Evolutionary conservation across 2,329 filamentous ascomycete species (phyloP).

Genomic region (Aureobasidium zeae): DNA sequence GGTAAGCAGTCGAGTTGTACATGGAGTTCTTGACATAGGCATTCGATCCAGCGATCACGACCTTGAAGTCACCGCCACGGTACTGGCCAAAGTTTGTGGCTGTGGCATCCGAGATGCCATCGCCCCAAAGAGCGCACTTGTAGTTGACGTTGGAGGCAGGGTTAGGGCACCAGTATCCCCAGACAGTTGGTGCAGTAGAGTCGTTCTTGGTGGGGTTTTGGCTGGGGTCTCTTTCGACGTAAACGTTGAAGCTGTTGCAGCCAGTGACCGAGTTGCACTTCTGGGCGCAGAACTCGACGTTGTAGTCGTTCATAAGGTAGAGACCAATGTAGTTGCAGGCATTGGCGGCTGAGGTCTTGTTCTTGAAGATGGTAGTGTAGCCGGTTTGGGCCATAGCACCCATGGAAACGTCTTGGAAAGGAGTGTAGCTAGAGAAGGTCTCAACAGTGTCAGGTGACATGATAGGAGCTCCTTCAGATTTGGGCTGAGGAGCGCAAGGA

Average conservation of each 20-base stretch:
- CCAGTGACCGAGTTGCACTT: constrained; percentile 15
- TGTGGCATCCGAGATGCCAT: constrained; percentile 11
- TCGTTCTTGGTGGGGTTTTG: constrained; percentile 21
- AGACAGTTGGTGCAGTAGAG: constrained; percentile 19
- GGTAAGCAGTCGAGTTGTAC: background rate
- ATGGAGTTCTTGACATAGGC: constrained; percentile 17
- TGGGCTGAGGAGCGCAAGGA: constrained; percentile 23
- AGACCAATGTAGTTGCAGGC: constrained; percentile 18
- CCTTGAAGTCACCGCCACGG: constrained; percentile 22
- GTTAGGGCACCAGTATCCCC: constrained; percentile 18
- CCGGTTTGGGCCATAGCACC: constrained; percentile 13
- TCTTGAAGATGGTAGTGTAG: constrained; percentile 17
- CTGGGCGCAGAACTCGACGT: constrained; percentile 16
- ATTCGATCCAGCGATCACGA: constrained; percentile 22
- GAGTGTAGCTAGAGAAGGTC: constrained; percentile 22
- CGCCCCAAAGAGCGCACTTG: constrained; percentile 15
- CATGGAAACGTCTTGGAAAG: constrained; percentile 20
- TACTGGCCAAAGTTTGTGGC: constrained; percentile 24
- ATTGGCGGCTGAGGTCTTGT: constrained; percentile 2
- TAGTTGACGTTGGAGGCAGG: constrained; percentile 9
- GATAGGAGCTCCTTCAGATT: constrained; percentile 22
- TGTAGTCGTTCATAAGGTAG: constrained; percentile 15
- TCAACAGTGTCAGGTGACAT: constrained; percentile 20
- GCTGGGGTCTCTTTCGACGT: constrained; percentile 18
- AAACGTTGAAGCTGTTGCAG: constrained; percentile 19